A percentile compares a stretch with the other conserved stretches of the same genome.
phyloP scores from a whole-genome alignment of 352 stramenopile species.

The Peronospora belbahrii region DNA sequence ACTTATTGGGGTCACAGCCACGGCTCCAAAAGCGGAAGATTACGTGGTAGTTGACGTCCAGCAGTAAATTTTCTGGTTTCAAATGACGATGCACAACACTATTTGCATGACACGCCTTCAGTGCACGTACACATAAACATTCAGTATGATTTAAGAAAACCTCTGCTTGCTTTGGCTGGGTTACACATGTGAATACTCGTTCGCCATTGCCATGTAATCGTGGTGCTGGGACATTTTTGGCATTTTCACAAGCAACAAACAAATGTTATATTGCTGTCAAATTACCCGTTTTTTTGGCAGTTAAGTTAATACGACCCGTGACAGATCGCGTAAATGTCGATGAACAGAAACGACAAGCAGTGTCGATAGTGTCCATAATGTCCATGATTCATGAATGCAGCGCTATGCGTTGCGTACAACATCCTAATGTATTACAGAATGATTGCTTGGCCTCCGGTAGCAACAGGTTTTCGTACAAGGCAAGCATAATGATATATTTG shows the following conservation, averaged over 20 bases:
- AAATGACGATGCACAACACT: constrained; percentile 83
- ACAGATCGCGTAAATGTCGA: too few relatives aligned
- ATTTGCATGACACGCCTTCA: constrained; percentile 63
- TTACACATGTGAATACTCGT: constrained; percentile 82
- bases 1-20: constrained; percentile 41
- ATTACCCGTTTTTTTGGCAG: too few relatives aligned
- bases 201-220: constrained; percentile 61
- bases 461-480: too few relatives aligned
- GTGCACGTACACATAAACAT: constrained; percentile 61
- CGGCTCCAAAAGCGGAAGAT: constrained; percentile 91
- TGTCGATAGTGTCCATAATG: too few relatives aligned
- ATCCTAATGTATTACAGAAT: not conserved
- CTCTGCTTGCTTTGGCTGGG: constrained; percentile 57
- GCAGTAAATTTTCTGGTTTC: constrained; percentile 88
- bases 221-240: too few relatives aligned
- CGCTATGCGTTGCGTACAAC: constrained; percentile 51
- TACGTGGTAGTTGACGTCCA: constrained; percentile 78
- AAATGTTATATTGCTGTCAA: too few relatives aligned
- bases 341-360: too few relatives aligned
- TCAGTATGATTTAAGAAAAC: constrained; percentile 49
- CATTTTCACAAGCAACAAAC: constrained; percentile 34
- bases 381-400: too few relatives aligned
- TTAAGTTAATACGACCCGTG: too few relatives aligned
- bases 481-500: constrained; percentile 15
- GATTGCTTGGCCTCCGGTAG: constrained; percentile 8